These are phyloP conservation scores for Tetrastigma voinierianum DNA, from an alignment of 164 flowering plant species.

Conservation along the genomic window DNA sequence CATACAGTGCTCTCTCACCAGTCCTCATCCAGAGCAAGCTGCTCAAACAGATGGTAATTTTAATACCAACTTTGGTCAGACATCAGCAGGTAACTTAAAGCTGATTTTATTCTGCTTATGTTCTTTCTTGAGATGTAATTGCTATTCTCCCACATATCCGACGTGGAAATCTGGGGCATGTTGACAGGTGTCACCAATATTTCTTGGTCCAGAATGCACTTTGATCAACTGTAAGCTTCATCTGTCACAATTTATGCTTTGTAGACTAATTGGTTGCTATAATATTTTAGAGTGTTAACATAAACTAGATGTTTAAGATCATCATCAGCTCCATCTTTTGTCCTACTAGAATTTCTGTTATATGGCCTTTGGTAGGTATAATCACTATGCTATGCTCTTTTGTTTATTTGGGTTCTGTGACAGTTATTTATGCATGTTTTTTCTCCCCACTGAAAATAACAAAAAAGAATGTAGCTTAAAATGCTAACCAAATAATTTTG, in stretches of 20 bases:
- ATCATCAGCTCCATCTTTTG: too few species aligned
- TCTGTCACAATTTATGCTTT: background rate
- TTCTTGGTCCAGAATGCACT: constrained; percentile 56
- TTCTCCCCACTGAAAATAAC: too few species aligned
- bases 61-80: constrained; percentile 52
- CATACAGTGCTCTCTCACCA: constrained; percentile 51
- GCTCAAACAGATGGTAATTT: constrained; percentile 51
- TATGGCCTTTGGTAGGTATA: too few species aligned
- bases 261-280: background rate
- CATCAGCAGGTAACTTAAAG: constrained; percentile 52
- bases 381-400: too few species aligned
- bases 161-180: constrained; percentile 37
- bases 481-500: too few species aligned
- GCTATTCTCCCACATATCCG: constrained; percentile 22
- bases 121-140: background rate
- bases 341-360: too few species aligned
- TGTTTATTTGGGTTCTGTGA: too few species aligned
- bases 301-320: too few species aligned
- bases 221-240: constrained; percentile 64
- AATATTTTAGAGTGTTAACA: too few species aligned
- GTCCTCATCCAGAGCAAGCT: constrained; percentile 51
- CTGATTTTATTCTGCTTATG: background rate
- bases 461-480: too few species aligned
- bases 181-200: constrained; percentile 27
- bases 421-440: too few species aligned